Evolutionary conservation across 2,329 filamentous ascomycete genomes (phyloP).

Genomic region (Ophiocordyceps camponoti-leonardi): DNA sequence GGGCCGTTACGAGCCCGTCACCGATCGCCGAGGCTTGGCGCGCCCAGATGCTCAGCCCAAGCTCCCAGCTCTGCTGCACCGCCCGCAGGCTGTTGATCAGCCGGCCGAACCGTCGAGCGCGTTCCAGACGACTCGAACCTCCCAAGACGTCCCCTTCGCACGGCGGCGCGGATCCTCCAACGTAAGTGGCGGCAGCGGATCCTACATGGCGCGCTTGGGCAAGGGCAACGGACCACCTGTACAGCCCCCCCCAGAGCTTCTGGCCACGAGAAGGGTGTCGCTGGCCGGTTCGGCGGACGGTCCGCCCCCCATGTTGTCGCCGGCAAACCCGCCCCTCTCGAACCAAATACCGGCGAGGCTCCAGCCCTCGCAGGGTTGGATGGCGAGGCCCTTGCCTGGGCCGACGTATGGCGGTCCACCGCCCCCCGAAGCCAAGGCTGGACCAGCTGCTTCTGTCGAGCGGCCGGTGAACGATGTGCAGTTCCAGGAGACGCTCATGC

Average conservation of each 20-base stretch:
- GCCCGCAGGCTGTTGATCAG: conserved; percentile 44
- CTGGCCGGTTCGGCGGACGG: conserved; percentile 31
- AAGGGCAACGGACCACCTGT: conserved; percentile 25
- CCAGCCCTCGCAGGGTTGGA: conserved; percentile 10
- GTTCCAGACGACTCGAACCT: conserved; percentile 62
- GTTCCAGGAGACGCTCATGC: conserved; percentile 56
- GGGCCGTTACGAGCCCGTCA: conserved; percentile 78
- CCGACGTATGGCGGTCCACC: conserved; percentile 14
- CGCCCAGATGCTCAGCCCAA: conserved; percentile 50
- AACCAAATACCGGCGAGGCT: conserved; percentile 11
- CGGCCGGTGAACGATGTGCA: conserved; percentile 37
- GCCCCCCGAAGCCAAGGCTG: conserved; percentile 12
- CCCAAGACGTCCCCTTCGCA: conserved; percentile 49
- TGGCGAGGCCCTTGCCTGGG: conserved; percentile 24
- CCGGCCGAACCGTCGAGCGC: conserved; percentile 72
- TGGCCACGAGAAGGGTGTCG: conserved; percentile 28
- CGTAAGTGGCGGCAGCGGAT: conserved; percentile 71
- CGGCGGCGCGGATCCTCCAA: conserved; percentile 79
- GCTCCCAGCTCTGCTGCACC: conserved; percentile 64
- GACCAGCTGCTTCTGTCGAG: conserved; percentile 13
- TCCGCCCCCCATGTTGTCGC: conserved; percentile 21
- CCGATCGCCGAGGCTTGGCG: conserved; percentile 55
- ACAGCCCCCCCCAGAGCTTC: conserved; percentile 22
- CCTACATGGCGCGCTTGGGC: conserved; percentile 39
- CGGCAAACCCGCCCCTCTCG: conserved; percentile 11